Evolutionary conservation across 495 filamentous ascomycete species (phyloP), one percentile per base, ranked within the genome.

Genomic region (Xanthoparmelia taractica): DNA sequence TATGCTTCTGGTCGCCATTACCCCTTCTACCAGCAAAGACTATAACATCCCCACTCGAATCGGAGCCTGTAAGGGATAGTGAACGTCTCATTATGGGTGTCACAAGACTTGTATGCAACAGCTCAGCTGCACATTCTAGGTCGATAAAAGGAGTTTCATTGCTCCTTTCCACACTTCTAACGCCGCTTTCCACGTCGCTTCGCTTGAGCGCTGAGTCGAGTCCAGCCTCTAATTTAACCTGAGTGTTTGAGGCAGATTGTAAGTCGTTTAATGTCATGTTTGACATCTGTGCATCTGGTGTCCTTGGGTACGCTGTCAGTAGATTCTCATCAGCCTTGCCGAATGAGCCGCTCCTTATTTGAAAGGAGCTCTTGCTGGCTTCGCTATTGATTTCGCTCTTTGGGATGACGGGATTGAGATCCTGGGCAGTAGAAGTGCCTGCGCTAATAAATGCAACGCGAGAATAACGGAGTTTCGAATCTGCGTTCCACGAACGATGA

Each of bases 361-460:
- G 50, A 23, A 45, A 8, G 37, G 57, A 29, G 38, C 37, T 41
- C 18, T 40, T 17, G n/a, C 15, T 37, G 57, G 27, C 38, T 27
- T 59, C 56, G 38, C 27, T 15, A 4, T 29, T 38, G 5, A 17
- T 25, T 27, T 45, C 12, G 17, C 40, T 38, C 12, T 57, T 48
- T 27, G 61, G 31, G 12, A 40, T 36, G n/a, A 41, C 27, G 11
- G 43, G 38, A 27, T 50, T 60, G 11, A 73, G 54, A 4, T 74
- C 69, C 4, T 69, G 64, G 34, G 81, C 77, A 36, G 86, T 77
- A 41, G 86, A 74, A 36, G 76, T 75, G 29, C 88, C 88, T 31
- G 85, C 88, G 65, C 87, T 88, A 59, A 96, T 81, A 68, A 97
- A 97, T 0, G 73, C 68, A 45, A 96, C 81, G n/a, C 80, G 78